Conservation (phyloP, 208 protist species). For the Trypanosoma melophagium region DNA sequence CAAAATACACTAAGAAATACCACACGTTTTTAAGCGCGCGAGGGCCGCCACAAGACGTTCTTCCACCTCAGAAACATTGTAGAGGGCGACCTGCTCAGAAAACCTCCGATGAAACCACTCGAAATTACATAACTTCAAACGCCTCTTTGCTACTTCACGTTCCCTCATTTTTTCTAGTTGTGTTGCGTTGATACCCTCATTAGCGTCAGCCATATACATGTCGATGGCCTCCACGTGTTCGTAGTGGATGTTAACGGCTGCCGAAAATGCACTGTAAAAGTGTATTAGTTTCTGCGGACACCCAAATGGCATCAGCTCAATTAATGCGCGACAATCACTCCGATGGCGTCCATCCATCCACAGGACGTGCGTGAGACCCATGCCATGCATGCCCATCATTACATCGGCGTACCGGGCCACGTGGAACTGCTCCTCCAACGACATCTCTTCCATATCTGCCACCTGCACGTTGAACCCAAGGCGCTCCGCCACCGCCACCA, state of each 20-base stretch:
- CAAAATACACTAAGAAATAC: slow-evolving; percentile 1
- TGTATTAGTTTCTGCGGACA: slow-evolving; percentile 25
- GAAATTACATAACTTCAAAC: no score
- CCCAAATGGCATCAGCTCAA: slow-evolving; percentile 47
- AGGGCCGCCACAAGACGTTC: neutral
- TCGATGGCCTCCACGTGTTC: slow-evolving; percentile 29
- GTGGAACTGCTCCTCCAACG: slow-evolving; percentile 41
- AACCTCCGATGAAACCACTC: no score
- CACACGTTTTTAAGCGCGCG: neutral
- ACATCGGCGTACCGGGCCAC: slow-evolving; percentile 49
- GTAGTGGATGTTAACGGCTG: slow-evolving; percentile 26
- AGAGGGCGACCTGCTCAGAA: slow-evolving; percentile 6
- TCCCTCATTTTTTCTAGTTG: no score
- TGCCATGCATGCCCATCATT: slow-evolving; percentile 45
- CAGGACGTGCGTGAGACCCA: slow-evolving; percentile 35
- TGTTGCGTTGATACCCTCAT: neutral
- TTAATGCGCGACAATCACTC: slow-evolving; percentile 28
- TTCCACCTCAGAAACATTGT: slow-evolving; percentile 2
- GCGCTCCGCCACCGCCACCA: slow-evolving; percentile 32
- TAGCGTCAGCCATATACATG: slow-evolving; percentile 16
- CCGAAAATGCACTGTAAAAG: slow-evolving; percentile 17
- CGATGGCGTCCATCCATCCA: slow-evolving; percentile 44
- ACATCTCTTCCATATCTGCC: slow-evolving; percentile 24
- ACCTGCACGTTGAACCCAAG: slow-evolving; percentile 45
- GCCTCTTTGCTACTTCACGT: no score